Conservation (phyloP, 495 filamentous ascomycete genomes). For the Poronia punctata region DNA sequence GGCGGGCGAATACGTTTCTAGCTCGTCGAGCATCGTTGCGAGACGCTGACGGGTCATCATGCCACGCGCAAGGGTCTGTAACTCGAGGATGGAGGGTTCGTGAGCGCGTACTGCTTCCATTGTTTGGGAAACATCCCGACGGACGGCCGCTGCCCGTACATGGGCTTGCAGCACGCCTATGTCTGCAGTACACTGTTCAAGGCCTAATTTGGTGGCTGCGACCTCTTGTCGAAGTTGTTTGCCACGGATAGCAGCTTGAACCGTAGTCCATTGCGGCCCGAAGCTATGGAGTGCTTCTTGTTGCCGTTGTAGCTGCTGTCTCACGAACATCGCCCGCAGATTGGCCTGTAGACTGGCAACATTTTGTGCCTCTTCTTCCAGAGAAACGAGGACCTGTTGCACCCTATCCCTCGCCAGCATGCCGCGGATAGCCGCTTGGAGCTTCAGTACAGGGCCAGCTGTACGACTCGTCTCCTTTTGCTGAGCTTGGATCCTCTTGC, state of each 20-base stretch:
- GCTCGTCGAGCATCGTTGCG: slow-evolving; percentile 44
- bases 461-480: slow-evolving; percentile 44
- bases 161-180: slow-evolving; percentile 30
- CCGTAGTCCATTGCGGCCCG: slow-evolving; percentile 33
- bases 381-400: slow-evolving; percentile 28
- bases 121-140: slow-evolving; percentile 37
- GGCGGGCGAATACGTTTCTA: slow-evolving; percentile 49
- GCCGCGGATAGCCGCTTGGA: slow-evolving; percentile 50
- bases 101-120: slow-evolving; percentile 34
- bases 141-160: slow-evolving; percentile 41
- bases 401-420: slow-evolving; percentile 38
- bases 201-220: slow-evolving; percentile 30
- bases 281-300: slow-evolving; percentile 34
- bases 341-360: slow-evolving; percentile 47
- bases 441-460: slow-evolving; percentile 36
- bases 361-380: slow-evolving; percentile 28
- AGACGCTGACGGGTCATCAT: slow-evolving; percentile 45
- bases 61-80: slow-evolving; percentile 44
- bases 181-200: slow-evolving; percentile 26
- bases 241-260: slow-evolving; percentile 46
- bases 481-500: slow-evolving; percentile 45
- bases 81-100: slow-evolving; percentile 34
- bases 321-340: slow-evolving; percentile 30
- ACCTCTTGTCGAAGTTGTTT: slow-evolving; percentile 37
- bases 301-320: slow-evolving; percentile 29